Conservation (phyloP, 306 rosid genomes). For the Pyrus communis region DNA sequence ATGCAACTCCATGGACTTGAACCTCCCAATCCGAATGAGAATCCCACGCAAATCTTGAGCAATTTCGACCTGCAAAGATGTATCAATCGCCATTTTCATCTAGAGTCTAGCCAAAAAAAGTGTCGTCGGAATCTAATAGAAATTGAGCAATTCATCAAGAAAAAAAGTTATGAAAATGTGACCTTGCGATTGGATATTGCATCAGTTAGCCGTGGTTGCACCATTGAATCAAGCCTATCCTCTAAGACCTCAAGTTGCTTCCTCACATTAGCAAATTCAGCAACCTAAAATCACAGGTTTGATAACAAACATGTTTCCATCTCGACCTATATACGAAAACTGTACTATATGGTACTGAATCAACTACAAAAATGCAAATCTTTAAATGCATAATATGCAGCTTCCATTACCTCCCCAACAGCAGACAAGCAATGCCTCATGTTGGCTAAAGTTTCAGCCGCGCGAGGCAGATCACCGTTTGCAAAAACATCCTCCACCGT, state of each 20-base stretch:
- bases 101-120: slow-evolving; percentile 5
- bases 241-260: slow-evolving; percentile 97
- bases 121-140: not conserved
- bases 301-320: not conserved
- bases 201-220: slow-evolving; percentile 93
- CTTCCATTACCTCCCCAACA: slow-evolving; percentile 75
- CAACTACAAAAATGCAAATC: not conserved
- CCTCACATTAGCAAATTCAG: slow-evolving; percentile 96
- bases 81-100: not conserved
- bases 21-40: slow-evolving; percentile 96
- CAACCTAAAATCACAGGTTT: slow-evolving; percentile 46
- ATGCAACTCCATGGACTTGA: slow-evolving; percentile 84
- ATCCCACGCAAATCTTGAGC: slow-evolving; percentile 87
- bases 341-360: slow-evolving; percentile 1
- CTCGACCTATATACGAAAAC: no score
- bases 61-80: slow-evolving; percentile 53
- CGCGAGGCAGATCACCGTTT: slow-evolving; percentile 96
- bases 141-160: not conserved
- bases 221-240: slow-evolving; percentile 93
- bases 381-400: not conserved
- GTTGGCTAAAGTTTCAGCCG: slow-evolving; percentile 92
- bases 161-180: not conserved
- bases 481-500: slow-evolving; percentile 97
- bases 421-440: slow-evolving; percentile 99
- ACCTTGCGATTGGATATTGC: slow-evolving; percentile 88